These are phyloP conservation scores for Secale cereale DNA, from an alignment of 176 grass and related monocot species.

Conservation along the genomic window DNA sequence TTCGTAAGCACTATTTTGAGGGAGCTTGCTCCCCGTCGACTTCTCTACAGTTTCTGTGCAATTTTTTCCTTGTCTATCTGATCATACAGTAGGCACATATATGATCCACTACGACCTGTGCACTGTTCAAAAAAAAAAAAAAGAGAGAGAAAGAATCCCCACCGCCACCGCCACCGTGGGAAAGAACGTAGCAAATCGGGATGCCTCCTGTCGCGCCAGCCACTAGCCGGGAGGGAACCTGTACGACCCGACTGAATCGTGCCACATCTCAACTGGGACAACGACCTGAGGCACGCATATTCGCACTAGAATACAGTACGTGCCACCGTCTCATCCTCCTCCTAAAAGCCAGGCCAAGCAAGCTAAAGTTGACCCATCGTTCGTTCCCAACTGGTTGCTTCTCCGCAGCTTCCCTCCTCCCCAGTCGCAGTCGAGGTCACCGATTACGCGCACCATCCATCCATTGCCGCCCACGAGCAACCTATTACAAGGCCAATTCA, in stretches of 20 bases:
- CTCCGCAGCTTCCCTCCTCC: neutral
- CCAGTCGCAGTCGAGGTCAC: neutral
- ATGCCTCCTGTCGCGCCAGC: neutral
- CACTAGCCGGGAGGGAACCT: neutral
- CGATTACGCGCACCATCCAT: neutral
- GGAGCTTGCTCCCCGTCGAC: neutral
- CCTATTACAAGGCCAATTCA: neutral
- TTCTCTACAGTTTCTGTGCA: neutral
- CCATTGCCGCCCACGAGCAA: neutral
- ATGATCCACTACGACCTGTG: neutral
- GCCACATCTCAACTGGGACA: neutral
- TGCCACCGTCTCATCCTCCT: neutral
- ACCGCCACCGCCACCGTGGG: too few species aligned
- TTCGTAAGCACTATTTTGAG: neutral
- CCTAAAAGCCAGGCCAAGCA: slow-evolving; percentile 30
- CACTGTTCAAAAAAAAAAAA: neutral
- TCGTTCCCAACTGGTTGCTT: slow-evolving; percentile 4
- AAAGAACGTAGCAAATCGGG: neutral
- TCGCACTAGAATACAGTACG: neutral
- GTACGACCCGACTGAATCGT: slow-evolving; percentile 1
- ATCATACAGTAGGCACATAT: neutral
- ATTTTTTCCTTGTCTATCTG: neutral
- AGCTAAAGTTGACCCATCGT: slow-evolving; percentile 5
- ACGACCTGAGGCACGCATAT: neutral
- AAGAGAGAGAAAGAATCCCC: too few species aligned